Percentiles rank a stretch among this genome's conserved stretches.
These are phyloP conservation scores for Lachnellula willkommii DNA, from an alignment of 2,329 filamentous ascomycete genomes.

Conservation along the genomic window DNA sequence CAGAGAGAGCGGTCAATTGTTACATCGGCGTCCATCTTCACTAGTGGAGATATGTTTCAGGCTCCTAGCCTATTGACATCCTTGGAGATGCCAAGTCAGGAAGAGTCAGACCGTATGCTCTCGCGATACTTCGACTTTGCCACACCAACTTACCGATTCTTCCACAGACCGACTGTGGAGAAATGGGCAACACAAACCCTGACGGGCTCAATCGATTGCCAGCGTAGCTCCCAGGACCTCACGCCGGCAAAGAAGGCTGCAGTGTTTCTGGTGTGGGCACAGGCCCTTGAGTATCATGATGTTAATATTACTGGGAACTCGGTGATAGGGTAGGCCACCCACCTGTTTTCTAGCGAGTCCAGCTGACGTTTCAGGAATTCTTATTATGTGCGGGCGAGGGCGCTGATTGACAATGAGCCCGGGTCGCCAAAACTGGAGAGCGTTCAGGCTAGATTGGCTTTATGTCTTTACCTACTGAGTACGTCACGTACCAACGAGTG, in stretches of 20 bases:
- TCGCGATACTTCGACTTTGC: conserved; percentile 53
- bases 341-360: neutral
- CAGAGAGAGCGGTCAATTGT: too few species aligned
- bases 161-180: conserved; percentile 49
- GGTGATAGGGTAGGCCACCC: too few species aligned
- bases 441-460: conserved; percentile 51
- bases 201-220: neutral
- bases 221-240: neutral
- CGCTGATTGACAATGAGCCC: conserved; percentile 43
- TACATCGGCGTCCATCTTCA: too few species aligned
- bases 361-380: neutral
- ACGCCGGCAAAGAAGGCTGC: neutral
- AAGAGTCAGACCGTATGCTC: too few species aligned
- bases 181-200: conserved; percentile 32
- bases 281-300: too few species aligned
- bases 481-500: conserved; percentile 56
- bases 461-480: conserved; percentile 53
- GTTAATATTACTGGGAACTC: too few species aligned
- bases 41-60: too few species aligned
- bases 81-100: too few species aligned
- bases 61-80: too few species aligned
- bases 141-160: conserved; percentile 53
- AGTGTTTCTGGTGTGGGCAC: too few species aligned
- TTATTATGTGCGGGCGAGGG: conserved; percentile 29
- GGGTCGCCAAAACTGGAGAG: conserved; percentile 50